Base-by-base conservation (phyloP, 371 early-diverging fungal species). In the Rhizopus arrhizus region DNA sequence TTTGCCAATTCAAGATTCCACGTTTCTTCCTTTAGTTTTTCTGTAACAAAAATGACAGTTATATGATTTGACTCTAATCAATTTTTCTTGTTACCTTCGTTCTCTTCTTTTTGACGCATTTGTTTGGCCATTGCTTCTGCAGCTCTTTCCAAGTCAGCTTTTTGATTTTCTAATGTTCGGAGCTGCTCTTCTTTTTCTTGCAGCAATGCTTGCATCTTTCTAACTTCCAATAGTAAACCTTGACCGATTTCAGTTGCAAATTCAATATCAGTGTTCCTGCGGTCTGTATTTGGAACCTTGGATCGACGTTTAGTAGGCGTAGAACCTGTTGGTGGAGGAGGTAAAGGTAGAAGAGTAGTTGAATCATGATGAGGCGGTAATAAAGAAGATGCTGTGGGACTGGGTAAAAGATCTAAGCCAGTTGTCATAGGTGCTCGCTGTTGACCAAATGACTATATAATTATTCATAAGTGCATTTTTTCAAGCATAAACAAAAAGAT, bases 111-210 rank as follows among this genome's bases (percentile, higher is more conserved):
- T 40, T 81, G 78, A 3, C 85, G 78, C 49, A 86, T 70, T 62
- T 85, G 84, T 49, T 84, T 85, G 40, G 79, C 78, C 72, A 87
- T 79, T 22, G 84, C 77, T 56, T 90, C 89, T 16, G 85, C 78
- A 41, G 81, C 77, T 31, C 82, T 78, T 50, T 85, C 87, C 45
- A 83, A 76, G 59, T 89, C 89, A 29, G 78, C 82, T 56, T 84
- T 85, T 40, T 85, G 81, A 40, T 78, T 82, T 51, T 89, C 87
- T 11, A 87, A 73, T 11, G 79, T 82, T 61, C 84, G 80, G 53
- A 84, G 75, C 57, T 82, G 78, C 65, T 82, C 84, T 38, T 91
- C 91, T 41, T 87, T 82, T 68, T 85, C 85, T 58, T 81, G 81
- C 34, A 81, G 49, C 15, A 74, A 35, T 13, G 76, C 76, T 52